Evolutionary conservation across 169 alveolate species (phyloP).

Genomic region (Perkinsus chesapeaki): DNA sequence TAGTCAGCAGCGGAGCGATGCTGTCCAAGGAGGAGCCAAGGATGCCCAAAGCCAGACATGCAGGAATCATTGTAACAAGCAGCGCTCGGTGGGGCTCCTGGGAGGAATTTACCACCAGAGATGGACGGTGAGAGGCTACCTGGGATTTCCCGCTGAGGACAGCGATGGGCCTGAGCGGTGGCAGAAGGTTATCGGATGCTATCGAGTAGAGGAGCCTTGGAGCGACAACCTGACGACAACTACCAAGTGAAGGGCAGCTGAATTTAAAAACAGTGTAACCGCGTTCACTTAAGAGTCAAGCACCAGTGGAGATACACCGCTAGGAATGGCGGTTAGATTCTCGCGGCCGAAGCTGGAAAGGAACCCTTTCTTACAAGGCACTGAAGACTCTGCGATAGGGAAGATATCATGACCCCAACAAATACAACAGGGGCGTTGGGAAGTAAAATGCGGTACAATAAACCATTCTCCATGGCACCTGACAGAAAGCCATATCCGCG

Average conservation of each 20-base stretch:
- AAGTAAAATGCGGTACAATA: not conserved
- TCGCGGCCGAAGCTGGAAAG: too few relatives aligned
- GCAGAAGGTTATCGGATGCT: constrained; percentile 20
- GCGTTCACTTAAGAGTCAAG: too few relatives aligned
- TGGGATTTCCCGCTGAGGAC: not conserved
- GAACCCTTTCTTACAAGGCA: constrained; percentile 28
- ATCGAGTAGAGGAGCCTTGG: constrained; percentile 25
- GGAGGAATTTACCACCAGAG: not conserved
- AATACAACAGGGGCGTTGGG: not conserved
- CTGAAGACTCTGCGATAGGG: constrained; percentile 24
- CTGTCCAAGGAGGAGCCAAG: constrained; percentile 19
- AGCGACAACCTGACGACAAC: constrained; percentile 22
- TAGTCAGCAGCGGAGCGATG: constrained; percentile 20
- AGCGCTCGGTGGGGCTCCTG: constrained; percentile 27
- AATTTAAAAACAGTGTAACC: too few relatives aligned
- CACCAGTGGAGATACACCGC: too few relatives aligned
- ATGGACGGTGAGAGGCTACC: not conserved
- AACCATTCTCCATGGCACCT: not conserved
- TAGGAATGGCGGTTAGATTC: too few relatives aligned
- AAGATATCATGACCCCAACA: constrained; percentile 33
- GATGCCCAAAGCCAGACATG: constrained; percentile 10
- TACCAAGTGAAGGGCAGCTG: too few relatives aligned
- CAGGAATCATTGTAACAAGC: constrained; percentile 12
- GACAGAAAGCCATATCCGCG: not conserved
- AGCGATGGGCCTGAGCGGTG: not conserved